Evolutionary conservation across 2,329 filamentous ascomycete genomes (phyloP).

Genomic region (Fusarium ramigenum): DNA sequence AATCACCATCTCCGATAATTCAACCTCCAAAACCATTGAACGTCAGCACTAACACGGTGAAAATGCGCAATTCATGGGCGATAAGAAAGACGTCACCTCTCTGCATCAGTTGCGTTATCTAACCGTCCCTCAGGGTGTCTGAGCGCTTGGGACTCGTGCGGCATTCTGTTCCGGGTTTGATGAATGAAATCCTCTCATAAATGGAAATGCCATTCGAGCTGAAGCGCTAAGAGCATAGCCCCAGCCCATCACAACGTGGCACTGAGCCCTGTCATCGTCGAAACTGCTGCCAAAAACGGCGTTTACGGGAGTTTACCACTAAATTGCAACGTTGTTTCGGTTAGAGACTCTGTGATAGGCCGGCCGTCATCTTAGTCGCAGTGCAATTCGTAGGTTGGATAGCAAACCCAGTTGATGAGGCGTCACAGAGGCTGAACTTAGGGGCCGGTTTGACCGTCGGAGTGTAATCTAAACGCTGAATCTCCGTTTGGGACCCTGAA

Average conservation of each 20-base stretch:
- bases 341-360: neutral
- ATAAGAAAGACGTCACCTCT: neutral
- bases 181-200: neutral
- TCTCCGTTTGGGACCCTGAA: conserved; percentile 9
- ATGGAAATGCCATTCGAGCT: neutral
- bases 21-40: neutral
- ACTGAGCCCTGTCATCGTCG: neutral
- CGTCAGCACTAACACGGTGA: neutral
- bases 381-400: neutral
- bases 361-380: neutral
- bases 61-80: neutral
- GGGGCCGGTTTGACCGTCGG: conserved; percentile 24
- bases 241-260: neutral
- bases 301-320: neutral
- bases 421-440: conserved; percentile 20
- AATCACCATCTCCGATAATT: conserved; percentile 1
- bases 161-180: neutral
- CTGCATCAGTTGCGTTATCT: neutral
- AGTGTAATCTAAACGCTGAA: neutral
- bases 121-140: neutral
- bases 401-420: neutral
- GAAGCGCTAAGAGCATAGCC: neutral
- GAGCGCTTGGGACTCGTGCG: neutral
- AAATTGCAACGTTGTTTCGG: conserved; percentile 15
- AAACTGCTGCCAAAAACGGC: neutral